phyloP scores from a whole-genome alignment of 2,329 filamentous ascomycete genomes.

The Penicillium sp. region DNA sequence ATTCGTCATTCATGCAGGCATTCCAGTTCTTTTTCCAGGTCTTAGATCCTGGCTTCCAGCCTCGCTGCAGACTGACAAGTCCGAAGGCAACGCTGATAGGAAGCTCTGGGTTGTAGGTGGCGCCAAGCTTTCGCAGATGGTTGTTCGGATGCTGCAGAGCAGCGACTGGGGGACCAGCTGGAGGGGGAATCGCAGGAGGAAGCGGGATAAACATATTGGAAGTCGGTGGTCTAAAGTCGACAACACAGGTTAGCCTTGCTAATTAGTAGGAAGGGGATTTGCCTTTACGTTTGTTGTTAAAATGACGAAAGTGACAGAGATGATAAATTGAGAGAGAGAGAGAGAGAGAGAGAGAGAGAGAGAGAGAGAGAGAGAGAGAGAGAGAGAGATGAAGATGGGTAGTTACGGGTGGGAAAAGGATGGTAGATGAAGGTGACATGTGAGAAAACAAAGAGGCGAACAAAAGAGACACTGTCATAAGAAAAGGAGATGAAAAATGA shows the following conservation, averaged over 20 bases:
- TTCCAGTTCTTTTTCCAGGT: constrained; percentile 26
- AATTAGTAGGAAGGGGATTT: neutral
- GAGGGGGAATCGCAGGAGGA: neutral
- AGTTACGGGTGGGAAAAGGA: too few species aligned
- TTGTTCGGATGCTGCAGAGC: neutral
- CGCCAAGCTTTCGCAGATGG: neutral
- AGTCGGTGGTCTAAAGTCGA: neutral
- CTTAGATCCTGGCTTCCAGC: constrained; percentile 25
- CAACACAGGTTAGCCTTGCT: neutral
- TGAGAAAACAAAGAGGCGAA: too few species aligned
- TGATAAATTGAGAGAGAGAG: too few species aligned
- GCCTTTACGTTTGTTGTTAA: neutral
- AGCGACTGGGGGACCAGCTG: neutral
- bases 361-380: too few species aligned
- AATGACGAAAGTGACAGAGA: too few species aligned
- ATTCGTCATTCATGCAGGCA: constrained; percentile 22
- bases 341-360: too few species aligned
- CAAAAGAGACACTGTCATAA: too few species aligned
- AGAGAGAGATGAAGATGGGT: too few species aligned
- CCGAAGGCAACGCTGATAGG: constrained; percentile 24
- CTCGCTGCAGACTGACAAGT: constrained; percentile 15
- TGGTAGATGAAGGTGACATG: too few species aligned
- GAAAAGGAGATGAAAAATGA: too few species aligned
- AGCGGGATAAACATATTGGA: neutral
- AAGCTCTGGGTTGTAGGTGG: neutral